Percentiles rank a stretch among this genome's conserved stretches.
Conservation (phyloP, 2,329 filamentous ascomycete genomes). For the Endocalyx cinctus region DNA sequence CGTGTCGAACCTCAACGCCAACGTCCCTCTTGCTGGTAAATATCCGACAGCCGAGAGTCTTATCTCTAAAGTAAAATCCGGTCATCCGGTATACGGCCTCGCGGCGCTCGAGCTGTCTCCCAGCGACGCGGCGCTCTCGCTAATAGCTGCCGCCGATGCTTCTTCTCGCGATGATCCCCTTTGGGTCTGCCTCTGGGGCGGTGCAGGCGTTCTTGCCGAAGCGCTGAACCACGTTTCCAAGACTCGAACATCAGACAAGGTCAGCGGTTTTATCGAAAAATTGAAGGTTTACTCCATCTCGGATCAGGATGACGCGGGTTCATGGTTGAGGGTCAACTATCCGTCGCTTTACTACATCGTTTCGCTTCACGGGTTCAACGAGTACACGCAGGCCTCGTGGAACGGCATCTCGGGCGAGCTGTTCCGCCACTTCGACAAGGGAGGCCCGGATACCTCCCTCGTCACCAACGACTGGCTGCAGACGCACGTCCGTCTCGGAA, state of each 20-base stretch:
- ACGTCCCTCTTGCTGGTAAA: slow-evolving; percentile 33
- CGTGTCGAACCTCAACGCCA: slow-evolving; percentile 35
- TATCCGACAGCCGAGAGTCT: slow-evolving; percentile 30
- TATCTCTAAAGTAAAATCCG: slow-evolving; percentile 22
- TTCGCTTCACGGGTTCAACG: slow-evolving; percentile 51
- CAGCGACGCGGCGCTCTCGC: slow-evolving; percentile 30
- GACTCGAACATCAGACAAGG: slow-evolving; percentile 23
- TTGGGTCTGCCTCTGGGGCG: slow-evolving; percentile 46
- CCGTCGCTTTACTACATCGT: slow-evolving; percentile 53
- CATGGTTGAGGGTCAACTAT: slow-evolving; percentile 50
- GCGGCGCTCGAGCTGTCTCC: slow-evolving; percentile 18
- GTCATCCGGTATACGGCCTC: slow-evolving; percentile 26
- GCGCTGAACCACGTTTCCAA: slow-evolving; percentile 35
- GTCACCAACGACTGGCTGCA: slow-evolving; percentile 42
- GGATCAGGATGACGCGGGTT: slow-evolving; percentile 54
- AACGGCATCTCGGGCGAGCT: slow-evolving; percentile 48
- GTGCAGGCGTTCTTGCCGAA: slow-evolving; percentile 43
- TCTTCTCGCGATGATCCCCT: slow-evolving; percentile 33
- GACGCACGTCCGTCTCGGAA: slow-evolving; percentile 39
- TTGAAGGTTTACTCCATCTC: slow-evolving; percentile 52
- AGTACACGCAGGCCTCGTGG: slow-evolving; percentile 52
- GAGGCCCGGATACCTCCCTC: slow-evolving; percentile 35
- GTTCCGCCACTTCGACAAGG: slow-evolving; percentile 41
- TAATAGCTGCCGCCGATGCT: slow-evolving; percentile 28
- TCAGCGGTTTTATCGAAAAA: slow-evolving; percentile 29